Evolutionary conservation across 306 rosid genomes (phyloP).

Genomic region (Gynostemma pentaphyllum): DNA sequence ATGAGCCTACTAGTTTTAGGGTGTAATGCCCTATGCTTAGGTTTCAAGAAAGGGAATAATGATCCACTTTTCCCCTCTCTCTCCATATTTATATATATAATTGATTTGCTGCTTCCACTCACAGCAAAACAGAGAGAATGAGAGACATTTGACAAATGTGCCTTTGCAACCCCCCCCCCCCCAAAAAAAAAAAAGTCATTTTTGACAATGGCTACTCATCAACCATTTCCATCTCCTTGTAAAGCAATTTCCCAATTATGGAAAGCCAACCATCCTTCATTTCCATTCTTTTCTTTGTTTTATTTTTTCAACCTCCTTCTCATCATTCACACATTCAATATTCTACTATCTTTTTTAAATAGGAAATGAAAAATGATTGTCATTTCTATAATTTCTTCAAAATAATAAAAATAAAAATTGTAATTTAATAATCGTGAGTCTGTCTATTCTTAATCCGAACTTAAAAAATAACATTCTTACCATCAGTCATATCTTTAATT

Average conservation of each 20-base stretch:
- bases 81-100: background rate
- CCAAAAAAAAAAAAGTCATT: conserved; percentile 18
- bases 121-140: conserved; percentile 8
- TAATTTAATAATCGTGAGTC: too few relatives aligned
- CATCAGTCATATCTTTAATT: too few relatives aligned
- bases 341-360: background rate
- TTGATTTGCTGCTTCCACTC: background rate
- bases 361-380: background rate
- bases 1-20: background rate
- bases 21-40: conserved; percentile 12
- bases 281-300: background rate
- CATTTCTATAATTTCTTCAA: background rate
- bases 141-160: too few relatives aligned
- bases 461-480: too few relatives aligned
- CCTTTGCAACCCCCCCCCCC: too few relatives aligned
- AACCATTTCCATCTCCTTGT: conserved; percentile 25
- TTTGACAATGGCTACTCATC: conserved; percentile 35
- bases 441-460: too few relatives aligned
- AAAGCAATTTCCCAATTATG: conserved; percentile 36
- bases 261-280: conserved; percentile 27
- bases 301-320: background rate
- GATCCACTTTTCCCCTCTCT: background rate
- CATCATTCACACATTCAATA: conserved; percentile 5
- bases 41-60: conserved; percentile 7
- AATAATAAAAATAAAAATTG: background rate